A percentile compares a stretch with the other conserved stretches of the same genome.
These are phyloP conservation scores for Auriscalpium vulgare DNA, from an alignment of 768 basidiomycete species.

Conservation along the genomic window DNA sequence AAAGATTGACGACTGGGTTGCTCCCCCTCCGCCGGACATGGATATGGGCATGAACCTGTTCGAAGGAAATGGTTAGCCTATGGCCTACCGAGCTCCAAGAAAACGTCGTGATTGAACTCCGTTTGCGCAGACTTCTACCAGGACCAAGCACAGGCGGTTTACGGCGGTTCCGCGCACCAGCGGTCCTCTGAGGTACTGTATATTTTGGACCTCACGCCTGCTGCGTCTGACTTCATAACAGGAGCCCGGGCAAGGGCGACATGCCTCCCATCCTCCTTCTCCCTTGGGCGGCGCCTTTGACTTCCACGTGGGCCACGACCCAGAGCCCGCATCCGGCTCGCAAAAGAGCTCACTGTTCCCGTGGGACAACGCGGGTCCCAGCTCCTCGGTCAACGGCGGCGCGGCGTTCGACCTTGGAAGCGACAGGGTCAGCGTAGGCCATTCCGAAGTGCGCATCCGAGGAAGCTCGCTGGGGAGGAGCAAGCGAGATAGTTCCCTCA, in stretches of 20 bases:
- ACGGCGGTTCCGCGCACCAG: constrained; percentile 20
- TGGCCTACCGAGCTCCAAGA: neutral
- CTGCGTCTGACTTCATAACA: constrained; percentile 20
- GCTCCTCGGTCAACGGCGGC: constrained; percentile 41
- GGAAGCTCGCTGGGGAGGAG: constrained; percentile 34
- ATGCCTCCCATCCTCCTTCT: constrained; percentile 50
- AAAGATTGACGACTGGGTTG: too few relatives aligned
- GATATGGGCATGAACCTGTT: neutral
- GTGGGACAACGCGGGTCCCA: constrained; percentile 73
- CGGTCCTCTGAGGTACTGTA: constrained; percentile 54
- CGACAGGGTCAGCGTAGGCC: constrained; percentile 42
- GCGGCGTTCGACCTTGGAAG: constrained; percentile 27
- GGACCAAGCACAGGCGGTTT: constrained; percentile 1
- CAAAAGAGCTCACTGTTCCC: constrained; percentile 71
- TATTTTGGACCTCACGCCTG: neutral
- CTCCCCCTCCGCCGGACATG: neutral
- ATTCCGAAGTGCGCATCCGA: constrained; percentile 44
- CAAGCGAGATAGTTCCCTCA: constrained; percentile 53
- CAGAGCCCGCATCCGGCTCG: constrained; percentile 38
- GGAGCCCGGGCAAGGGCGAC: constrained; percentile 85
- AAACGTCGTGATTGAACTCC: neutral
- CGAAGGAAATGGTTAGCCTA: neutral
- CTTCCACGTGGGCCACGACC: constrained; percentile 30
- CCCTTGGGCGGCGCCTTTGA: constrained; percentile 42
- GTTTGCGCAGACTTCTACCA: neutral